A percentile compares a stretch with the other conserved stretches of the same genome.
Conservation (phyloP, 2,329 filamentous ascomycete species). For the Westerdykella aurantiaca region DNA sequence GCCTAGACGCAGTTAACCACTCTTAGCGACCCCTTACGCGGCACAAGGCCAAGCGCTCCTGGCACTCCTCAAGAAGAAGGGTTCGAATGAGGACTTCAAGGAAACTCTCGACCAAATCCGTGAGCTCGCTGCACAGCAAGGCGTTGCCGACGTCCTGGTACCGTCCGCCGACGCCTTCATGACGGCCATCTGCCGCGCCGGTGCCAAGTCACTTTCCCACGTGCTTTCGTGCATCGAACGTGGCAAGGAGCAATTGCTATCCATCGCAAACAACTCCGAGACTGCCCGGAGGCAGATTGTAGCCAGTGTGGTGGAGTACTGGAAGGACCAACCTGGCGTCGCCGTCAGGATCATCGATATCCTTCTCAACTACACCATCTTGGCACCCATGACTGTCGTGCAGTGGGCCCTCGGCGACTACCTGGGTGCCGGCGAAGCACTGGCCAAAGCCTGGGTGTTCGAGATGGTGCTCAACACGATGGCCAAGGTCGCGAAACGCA, state of each 20-base stretch:
- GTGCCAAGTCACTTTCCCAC: conserved; percentile 92
- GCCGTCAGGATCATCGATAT: conserved; percentile 93
- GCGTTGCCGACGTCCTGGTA: conserved; percentile 67
- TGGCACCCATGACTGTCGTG: conserved; percentile 77
- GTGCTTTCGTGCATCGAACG: conserved; percentile 94
- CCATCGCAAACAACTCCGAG: conserved; percentile 68
- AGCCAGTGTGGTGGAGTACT: conserved; percentile 83
- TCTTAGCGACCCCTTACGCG: conserved; percentile 68
- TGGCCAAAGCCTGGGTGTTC: conserved; percentile 72
- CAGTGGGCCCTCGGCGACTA: conserved; percentile 78
- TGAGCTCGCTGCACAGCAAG: conserved; percentile 63
- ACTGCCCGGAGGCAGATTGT: conserved; percentile 82
- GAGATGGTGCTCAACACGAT: conserved; percentile 88
- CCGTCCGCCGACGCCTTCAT: conserved; percentile 91
- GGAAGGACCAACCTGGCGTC: conserved; percentile 85
- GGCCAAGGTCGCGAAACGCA: conserved; percentile 79
- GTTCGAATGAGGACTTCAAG: conserved; percentile 79
- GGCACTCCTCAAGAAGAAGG: conserved; percentile 74
- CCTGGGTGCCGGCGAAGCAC: conserved; percentile 57
- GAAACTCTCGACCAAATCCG: conserved; percentile 75
- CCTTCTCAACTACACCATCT: conserved; percentile 91
- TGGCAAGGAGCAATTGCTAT: conserved; percentile 80
- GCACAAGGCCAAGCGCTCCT: conserved; percentile 79
- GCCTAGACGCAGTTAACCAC: conserved; percentile 1
- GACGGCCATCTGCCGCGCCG: conserved; percentile 87